Base-by-base conservation (phyloP, 1,284 basidiomycete genomes). In the Rhodotorula sp. region DNA sequence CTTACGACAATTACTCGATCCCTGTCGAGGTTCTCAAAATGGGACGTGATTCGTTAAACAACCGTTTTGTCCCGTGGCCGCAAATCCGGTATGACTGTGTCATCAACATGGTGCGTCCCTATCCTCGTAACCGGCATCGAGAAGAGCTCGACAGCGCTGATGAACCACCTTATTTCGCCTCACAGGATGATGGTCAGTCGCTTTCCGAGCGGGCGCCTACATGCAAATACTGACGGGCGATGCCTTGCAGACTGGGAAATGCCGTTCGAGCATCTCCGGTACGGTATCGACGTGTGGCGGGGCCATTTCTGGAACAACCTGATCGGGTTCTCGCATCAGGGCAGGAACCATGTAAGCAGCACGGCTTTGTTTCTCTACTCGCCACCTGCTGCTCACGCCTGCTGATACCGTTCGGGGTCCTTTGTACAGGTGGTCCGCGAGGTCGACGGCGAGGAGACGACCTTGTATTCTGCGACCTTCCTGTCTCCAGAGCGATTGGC, bases 1-100 rank as follows among this genome's bases (percentile, higher is more conserved):
- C 23, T 7, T 31, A 26, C 52, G 34, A 29, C 51, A 57, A 67
- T 51, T 67, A 56, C 39, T 29, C 48, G 18, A 43, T 67, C 16
- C 66, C 66, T 6, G 60, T 67, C 60, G 66, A 61, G 31, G 39
- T 67, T 39, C 34, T 67, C 52, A 49, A 48, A 51, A 62, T 62
- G 59, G 39, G 60, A 10, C 46, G 49, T 16, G 58, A 66, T 29
- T 67, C 60, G 47, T n/a, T 67, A 20, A 67, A 67, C 51, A 61
- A 60, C 15, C 65, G 65, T 18, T 67, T 67, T 52, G 51, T 23
- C 23, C 65, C 58, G 7, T 67, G 65, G 65, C 58, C 65, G 15
- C 39, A 59, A 20, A 67, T 67, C 58, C 47, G 34, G 47, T 61
- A 60, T 21, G 34, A 49, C 6, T 67, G 65, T 26, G 21, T 67